Evolutionary conservation across 179 eudicot genomes (phyloP), one percentile per base, ranked within the genome.

Genomic region (Vitellaria paradoxa): DNA sequence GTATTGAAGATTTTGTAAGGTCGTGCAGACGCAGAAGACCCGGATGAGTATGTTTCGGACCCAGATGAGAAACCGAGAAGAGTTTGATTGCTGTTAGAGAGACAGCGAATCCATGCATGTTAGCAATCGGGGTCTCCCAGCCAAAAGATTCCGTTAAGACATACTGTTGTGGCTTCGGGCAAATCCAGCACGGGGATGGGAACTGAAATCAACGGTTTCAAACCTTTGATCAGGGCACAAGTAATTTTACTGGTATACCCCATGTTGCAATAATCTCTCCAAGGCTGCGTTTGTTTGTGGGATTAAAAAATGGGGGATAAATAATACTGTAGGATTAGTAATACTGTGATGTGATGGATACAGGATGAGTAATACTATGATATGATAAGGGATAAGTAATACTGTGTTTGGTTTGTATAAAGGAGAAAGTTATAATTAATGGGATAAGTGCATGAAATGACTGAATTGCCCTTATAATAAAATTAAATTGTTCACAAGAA

Each of bases 1-100:
- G 85, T 17, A 66, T 69, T n/a, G 85, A 70, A 71, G 84, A 77
- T 7, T 74, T 72, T 59, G 77, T 63, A 47, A 61, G 83, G 68
- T 80, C 55, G 30, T 65, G 84, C 9, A 86, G 65, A 47, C 65
- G 74, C 13, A 67, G 20, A 65, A 67, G n/a, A 20, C 63, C 3
- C 23, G 75, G 77, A 50, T 66, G 72, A 70, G 70, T 50, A 4
- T 68, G 56, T 47, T n/a, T 63, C 13, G 66, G n/a, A 20, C 63
- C 3, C 23, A 73, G 77, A 50, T 66, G 69, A 71, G 82, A 78
- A 59, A 63, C 23, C 11, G 74, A 82, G 64, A 77, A 68, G 70
- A 76, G 68, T 3, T 74, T 77, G 78, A 70, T 71, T 45, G 46
- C 78, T 20, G 82, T 76, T 50, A 78, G 77, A 60, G 82, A 70